Evolutionary conservation across 768 basidiomycete species (phyloP), one percentile per base, ranked within the genome.

Genomic region (Kwoniella heveanensis): DNA sequence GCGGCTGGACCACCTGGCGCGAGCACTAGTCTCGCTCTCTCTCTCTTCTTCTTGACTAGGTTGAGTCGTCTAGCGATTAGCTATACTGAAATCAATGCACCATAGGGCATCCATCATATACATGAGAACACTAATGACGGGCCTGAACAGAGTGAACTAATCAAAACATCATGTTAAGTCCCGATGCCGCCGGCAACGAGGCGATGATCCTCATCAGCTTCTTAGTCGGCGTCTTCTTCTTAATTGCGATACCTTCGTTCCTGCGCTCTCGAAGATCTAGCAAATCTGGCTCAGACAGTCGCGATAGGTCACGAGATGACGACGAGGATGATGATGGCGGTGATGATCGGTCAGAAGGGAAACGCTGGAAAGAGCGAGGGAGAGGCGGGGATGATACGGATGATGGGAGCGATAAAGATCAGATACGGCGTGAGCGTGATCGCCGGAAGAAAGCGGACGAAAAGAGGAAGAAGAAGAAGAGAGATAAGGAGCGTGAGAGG

Each of bases 191-290:
- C 46, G 62, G 47, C 9, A 30, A 48, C 25, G 62, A 64, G 44
- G 63, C 72, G 9, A 86, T 88, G 13, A 62, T 65, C 53, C 71
- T 83, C 55, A 74, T 84, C 37, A 89, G 89, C 68, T 17, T 44
- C 39, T 84, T 93, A 52, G 87, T 89, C 69, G 90, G 91, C 1
- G 78, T 81, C 49, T 82, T 64, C 32, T 21, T 53, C 24, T 19
- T 29, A n/a, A 37, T 64, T 53, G 90, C 81, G 10, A 86, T 62
- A 9, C 88, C 61, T 36, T 46, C 26, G 15, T 37, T 46, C 39
- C 27, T 39, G 19, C 53, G 39, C 9, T 46, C 29, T 24, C 52
- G 39, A 44, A 49, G 44, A 54, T 47, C 32, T 8, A 25, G 22
- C 32, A 51, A 60, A 22, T 30, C 10, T 9, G 8, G 39, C 6